Conservation (phyloP, 2,329 filamentous ascomycete species). For the Scytalidium sp. region DNA sequence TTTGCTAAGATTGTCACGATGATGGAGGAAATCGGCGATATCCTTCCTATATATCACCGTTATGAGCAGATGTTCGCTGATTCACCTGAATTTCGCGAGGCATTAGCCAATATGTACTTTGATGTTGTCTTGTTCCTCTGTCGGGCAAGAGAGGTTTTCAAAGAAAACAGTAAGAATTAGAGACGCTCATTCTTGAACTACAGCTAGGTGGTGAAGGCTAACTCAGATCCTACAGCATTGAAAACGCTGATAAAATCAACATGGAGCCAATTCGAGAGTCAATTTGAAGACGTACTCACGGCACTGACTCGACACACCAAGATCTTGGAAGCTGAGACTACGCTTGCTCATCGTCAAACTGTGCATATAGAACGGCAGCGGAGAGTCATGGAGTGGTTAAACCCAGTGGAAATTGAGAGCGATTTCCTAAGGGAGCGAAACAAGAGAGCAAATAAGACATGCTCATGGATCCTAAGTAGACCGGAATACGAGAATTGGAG, state of each 20-base stretch:
- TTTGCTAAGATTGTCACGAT: neutral
- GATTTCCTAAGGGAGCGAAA: neutral
- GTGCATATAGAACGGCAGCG: neutral
- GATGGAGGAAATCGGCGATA: neutral
- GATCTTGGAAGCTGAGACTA: neutral
- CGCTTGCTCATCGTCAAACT: neutral
- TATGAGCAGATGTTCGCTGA: neutral
- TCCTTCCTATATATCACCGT: neutral
- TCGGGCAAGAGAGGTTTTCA: neutral
- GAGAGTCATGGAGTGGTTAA: neutral
- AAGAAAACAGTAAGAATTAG: neutral
- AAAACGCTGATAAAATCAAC: neutral
- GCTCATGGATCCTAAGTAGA: neutral
- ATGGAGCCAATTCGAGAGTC: neutral
- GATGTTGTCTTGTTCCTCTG: neutral
- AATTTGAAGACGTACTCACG: neutral
- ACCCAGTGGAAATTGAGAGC: neutral
- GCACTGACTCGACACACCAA: neutral
- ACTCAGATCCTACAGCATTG: neutral
- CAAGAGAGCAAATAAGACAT: neutral
- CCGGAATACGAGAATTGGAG: neutral
- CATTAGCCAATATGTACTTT: neutral
- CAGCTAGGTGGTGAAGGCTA: neutral
- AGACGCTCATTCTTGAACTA: neutral
- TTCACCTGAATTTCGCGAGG: neutral